Percentiles rank a stretch among this genome's conserved stretches.
Conservation (phyloP, 225 moss, liverwort and hornwort species). For the Sphagnum tenellum region DNA sequence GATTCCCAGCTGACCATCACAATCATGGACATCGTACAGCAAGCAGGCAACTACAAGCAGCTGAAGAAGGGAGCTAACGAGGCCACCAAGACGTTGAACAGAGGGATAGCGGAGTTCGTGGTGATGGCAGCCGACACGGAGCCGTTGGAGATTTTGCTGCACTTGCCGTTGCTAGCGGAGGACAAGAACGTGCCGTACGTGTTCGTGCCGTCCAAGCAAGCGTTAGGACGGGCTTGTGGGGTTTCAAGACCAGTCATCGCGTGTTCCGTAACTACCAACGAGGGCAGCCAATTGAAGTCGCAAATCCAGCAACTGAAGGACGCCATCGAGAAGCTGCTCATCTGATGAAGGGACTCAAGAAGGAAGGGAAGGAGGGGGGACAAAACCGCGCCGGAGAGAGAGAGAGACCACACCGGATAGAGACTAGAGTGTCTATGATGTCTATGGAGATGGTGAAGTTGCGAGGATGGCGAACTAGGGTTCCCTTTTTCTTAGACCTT, state of each 20-base stretch:
- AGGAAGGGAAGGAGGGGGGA: background rate
- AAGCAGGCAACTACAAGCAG: slow-evolving; percentile 98
- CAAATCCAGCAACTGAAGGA: slow-evolving; percentile 98
- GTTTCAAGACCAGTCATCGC: slow-evolving; percentile 93
- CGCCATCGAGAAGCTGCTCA: slow-evolving; percentile 87
- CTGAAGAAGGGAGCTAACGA: slow-evolving; percentile 98
- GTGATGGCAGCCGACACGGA: slow-evolving; percentile 99
- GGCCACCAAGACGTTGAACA: slow-evolving; percentile 95
- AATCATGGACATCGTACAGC: slow-evolving; percentile 95
- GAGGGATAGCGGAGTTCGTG: slow-evolving; percentile 97
- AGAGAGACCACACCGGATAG: slow-evolving; percentile 41
- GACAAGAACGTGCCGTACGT: slow-evolving; percentile 99
- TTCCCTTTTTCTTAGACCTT: background rate
- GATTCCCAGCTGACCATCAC: slow-evolving; percentile 77
- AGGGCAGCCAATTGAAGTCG: slow-evolving; percentile 86
- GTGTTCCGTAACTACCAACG: slow-evolving; percentile 91
- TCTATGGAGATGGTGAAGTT: slow-evolving; percentile 28
- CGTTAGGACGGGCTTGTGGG: slow-evolving; percentile 84
- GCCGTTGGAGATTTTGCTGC: slow-evolving; percentile 88
- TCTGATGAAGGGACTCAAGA: slow-evolving; percentile 17
- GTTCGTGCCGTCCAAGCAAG: slow-evolving; percentile 94
- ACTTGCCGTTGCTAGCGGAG: slow-evolving; percentile 90
- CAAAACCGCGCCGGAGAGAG: slow-evolving; percentile 3
- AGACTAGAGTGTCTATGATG: slow-evolving; percentile 51
- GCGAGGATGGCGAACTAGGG: slow-evolving; percentile 5